These are phyloP conservation scores for Talaromyces stipitatus DNA, from an alignment of 495 filamentous ascomycete genomes.

Conservation along the genomic window DNA sequence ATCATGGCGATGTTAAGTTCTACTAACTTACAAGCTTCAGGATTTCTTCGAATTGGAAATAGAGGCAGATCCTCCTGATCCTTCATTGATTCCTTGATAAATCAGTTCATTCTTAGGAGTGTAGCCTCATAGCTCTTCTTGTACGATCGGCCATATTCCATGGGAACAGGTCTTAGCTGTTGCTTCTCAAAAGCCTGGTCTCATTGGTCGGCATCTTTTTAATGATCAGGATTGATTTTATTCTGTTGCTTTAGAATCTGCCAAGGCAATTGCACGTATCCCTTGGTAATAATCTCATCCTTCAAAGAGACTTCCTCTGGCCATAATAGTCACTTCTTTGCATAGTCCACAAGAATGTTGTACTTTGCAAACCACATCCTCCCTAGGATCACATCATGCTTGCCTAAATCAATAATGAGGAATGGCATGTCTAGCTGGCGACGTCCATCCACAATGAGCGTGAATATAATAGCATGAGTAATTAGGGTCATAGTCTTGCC, in stretches of 20 bases:
- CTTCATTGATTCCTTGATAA: no score
- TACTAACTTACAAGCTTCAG: neutral
- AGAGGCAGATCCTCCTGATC: no score
- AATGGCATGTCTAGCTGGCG: neutral
- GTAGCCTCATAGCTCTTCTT: no score
- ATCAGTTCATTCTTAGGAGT: no score
- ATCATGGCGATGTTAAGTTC: neutral
- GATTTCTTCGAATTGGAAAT: no score
- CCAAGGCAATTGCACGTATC: neutral
- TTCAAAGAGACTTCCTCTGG: neutral
- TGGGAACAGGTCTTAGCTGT: no score
- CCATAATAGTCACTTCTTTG: neutral
- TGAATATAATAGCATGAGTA: constrained; percentile 1
- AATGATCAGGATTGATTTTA: neutral
- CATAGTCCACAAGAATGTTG: neutral
- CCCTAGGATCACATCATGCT: constrained; percentile 7
- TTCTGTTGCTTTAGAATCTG: neutral
- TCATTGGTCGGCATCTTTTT: neutral
- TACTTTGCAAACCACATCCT: neutral
- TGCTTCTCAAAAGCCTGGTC: neutral
- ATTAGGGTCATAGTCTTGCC: neutral
- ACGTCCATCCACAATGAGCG: neutral
- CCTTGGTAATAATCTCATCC: neutral
- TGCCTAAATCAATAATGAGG: constrained; percentile 3
- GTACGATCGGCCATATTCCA: no score